A percentile compares a stretch with the other conserved stretches of the same genome.
Conservation (phyloP, 495 filamentous ascomycete genomes). For the Xylaria flabelliformis region DNA sequence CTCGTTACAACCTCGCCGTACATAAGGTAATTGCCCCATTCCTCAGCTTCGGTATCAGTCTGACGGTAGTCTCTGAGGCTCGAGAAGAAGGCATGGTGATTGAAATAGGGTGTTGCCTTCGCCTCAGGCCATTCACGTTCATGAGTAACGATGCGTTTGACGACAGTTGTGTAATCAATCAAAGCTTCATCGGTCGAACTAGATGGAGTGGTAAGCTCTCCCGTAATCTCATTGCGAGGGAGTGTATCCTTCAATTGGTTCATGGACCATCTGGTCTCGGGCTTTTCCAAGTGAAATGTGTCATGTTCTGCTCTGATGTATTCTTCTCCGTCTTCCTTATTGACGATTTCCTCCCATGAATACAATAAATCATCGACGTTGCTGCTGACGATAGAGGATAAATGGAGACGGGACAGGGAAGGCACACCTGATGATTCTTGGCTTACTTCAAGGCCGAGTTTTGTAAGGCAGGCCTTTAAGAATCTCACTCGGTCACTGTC, state of each 20-base stretch:
- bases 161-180: constrained; percentile 74
- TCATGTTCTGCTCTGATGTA: constrained; percentile 87
- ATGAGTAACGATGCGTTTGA: constrained; percentile 76
- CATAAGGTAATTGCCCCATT: constrained; percentile 79
- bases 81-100: constrained; percentile 79
- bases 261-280: constrained; percentile 65
- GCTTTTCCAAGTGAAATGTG: constrained; percentile 75
- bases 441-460: constrained; percentile 81
- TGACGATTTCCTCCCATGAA: constrained; percentile 71
- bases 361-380: constrained; percentile 71
- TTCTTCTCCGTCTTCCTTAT: constrained; percentile 68
- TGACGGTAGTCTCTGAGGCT: constrained; percentile 71
- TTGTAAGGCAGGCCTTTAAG: constrained; percentile 78
- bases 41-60: constrained; percentile 57
- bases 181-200: constrained; percentile 58
- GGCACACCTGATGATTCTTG: constrained; percentile 74
- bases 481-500: constrained; percentile 76
- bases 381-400: constrained; percentile 71
- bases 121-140: constrained; percentile 70
- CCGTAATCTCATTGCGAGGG: constrained; percentile 34
- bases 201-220: constrained; percentile 34
- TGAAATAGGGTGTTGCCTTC: constrained; percentile 86
- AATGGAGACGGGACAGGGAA: constrained; percentile 82
- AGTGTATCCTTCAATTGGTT: constrained; percentile 44
- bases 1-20: constrained; percentile 95